Evolutionary conservation across 139 green algal genomes (phyloP).

Genomic region (Chlorella sp.): DNA sequence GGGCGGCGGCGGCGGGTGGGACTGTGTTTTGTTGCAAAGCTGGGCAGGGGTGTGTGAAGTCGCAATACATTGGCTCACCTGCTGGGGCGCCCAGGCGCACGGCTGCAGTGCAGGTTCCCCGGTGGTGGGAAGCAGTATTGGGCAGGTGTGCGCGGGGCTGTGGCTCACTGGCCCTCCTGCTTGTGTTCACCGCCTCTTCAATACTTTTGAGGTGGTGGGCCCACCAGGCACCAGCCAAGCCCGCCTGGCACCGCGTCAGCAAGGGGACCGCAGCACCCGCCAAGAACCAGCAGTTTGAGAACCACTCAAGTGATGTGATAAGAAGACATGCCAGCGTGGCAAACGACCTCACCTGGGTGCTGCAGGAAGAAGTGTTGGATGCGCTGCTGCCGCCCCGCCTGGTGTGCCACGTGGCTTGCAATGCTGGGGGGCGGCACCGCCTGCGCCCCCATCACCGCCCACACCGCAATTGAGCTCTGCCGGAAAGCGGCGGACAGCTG

Average conservation of each 20-base stretch:
- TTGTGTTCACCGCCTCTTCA: too few relatives aligned
- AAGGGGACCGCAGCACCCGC: too few relatives aligned
- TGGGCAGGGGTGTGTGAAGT: not conserved
- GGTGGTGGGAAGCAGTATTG: not conserved
- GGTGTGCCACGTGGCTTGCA: not conserved
- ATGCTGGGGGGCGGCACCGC: not conserved
- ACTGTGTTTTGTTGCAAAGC: not conserved
- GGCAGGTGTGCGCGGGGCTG: not conserved
- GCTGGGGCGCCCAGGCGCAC: not conserved
- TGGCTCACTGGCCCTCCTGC: not conserved
- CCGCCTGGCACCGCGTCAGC: too few relatives aligned
- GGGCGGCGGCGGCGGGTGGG: not conserved
- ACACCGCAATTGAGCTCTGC: not conserved
- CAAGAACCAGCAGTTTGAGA: too few relatives aligned
- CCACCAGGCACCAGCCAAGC: too few relatives aligned
- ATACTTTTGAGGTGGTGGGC: too few relatives aligned
- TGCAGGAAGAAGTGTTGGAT: not conserved
- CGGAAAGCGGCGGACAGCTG: slow-evolving; percentile 3
- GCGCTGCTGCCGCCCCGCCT: not conserved
- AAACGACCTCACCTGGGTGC: slow-evolving; percentile 19
- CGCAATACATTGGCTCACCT: not conserved
- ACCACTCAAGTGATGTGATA: too few relatives aligned
- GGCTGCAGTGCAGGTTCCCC: not conserved
- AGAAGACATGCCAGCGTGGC: too few relatives aligned
- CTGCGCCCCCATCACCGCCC: slow-evolving; percentile 3